Percentiles rank a stretch among this genome's conserved stretches.
phyloP scores from a whole-genome alignment of 148 eudicot genomes.

The Rhododendron ferrugineum region DNA sequence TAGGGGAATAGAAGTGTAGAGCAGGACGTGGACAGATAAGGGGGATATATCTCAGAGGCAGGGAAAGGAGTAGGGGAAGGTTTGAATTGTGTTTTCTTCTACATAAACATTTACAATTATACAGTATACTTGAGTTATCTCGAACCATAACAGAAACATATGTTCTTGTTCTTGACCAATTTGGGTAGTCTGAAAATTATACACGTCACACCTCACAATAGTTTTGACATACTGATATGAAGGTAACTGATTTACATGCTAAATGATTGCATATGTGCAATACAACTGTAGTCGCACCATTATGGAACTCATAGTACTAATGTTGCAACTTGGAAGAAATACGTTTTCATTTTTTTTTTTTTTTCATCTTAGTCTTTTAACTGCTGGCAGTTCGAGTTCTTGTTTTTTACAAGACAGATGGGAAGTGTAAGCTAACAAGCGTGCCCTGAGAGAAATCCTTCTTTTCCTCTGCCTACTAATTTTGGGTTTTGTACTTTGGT shows the following conservation, averaged over 20 bases:
- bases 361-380: not conserved
- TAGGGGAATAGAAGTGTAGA: not conserved
- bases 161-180: not conserved
- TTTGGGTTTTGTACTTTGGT: conserved; percentile 11
- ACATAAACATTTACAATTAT: not conserved
- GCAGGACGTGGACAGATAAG: not conserved
- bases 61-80: not conserved
- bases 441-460: not conserved
- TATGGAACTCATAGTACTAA: not conserved
- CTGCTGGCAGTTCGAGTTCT: not conserved
- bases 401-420: not conserved
- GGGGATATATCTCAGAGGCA: not conserved
- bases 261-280: not conserved
- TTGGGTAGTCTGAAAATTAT: not conserved
- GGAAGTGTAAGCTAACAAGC: not conserved
- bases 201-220: not conserved
- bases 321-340: not conserved
- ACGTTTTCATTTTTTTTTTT: not conserved
- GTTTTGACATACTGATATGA: not conserved
- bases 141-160: not conserved
- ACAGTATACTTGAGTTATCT: not conserved
- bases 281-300: not conserved
- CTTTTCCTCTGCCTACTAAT: not conserved
- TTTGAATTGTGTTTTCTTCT: not conserved
- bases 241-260: not conserved